Evolutionary conservation across 345 rosid genomes (phyloP), one percentile per base, ranked within the genome.

Genomic region (Physaria fendleri): DNA sequence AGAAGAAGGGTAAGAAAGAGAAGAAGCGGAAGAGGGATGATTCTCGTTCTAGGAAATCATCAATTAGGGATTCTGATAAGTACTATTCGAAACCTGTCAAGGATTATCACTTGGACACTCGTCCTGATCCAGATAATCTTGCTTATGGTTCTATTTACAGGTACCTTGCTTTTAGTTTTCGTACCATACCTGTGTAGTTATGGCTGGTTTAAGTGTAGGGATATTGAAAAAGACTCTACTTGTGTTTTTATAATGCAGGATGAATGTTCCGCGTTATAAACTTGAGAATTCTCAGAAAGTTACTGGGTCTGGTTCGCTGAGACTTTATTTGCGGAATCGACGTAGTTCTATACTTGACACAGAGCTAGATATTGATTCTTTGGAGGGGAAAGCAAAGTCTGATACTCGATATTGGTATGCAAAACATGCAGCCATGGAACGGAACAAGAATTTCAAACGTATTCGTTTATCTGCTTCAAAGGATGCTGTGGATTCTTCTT

Each of bases 401-500:
- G 75, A 71, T 71, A 88, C 81, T 45, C 82, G 99, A 15, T 93
- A 89, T 70, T 93, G 97, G 95, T 87, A 89, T 62, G 65, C 89
- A 0, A 89, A 83, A 68, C 66, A 82, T 69, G 85, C 85, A 6
- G 94, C 90, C 35, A 49, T 89, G 33, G 92, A 87, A 57, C 77
- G 78, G 3, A 79, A 79, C 54, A 85, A 72, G 72, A 83, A 71
- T 53, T 78, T 87, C 38, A 83, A 77, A 74, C 94, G 77, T 6
- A 50, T 77, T 21, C 86, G 75, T 32, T 54, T 84, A 10, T 35
- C 75, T 58, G 82, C 77, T 20, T 78, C 79, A 0, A 62, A 53
- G 66, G 74, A 50, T 20, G 72, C 72, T 47, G 56, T 51, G 24
- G 72, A 40, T 65, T 43, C 40, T 22, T 68, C 29, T 35, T 66